Evolutionary conservation across 768 basidiomycete genomes (phyloP), one percentile per base, ranked within the genome.

Genomic region (Grammothele lineata): DNA sequence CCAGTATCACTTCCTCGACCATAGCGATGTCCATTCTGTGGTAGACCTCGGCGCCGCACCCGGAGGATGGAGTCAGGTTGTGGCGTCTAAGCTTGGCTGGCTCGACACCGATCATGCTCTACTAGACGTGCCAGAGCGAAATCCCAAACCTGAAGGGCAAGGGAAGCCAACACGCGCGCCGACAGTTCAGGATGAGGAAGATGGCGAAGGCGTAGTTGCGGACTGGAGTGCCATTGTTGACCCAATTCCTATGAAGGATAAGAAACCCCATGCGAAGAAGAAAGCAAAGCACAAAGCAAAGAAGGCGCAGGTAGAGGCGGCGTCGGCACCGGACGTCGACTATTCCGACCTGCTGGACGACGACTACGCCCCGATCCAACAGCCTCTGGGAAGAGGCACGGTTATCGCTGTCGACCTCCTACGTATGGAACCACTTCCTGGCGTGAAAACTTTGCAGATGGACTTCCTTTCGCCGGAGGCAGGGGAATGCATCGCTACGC

Each of bases 51-150:
- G 95, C 14, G 89, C 89, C 0, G 90, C 92, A 0, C 95, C 94
- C 0, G 93, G 93, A 0, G 92, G 92, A 0, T 98, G 95, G 94
- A 87, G 85, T 40, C 93, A 96, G 60, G 92, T 92, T 10, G 82
- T 80, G 12, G 76, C 80, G 0, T 71, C 70, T 25, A 75, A 78
- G 46, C 61, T 89, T n/a, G 81, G 83, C 3, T 80, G 77, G 73
- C 55, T 36, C 24, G 54, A 50, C 4, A 8, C 9, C 15, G 17
- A 6, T 6, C 26, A 18, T 17, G 8, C 9, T 7, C n/a, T 24
- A 7, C 27, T 30, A 7, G 9, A 8, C 18, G 35, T n/a, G n/a
- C 10, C n/a, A 5, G 7, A 5, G 9, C 15, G 41, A 24, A n/a
- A 15, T 19, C 40, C 40, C 15, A 5, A 27, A 18, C 14, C 14